These are phyloP conservation scores for Ambrosia hybrid DNA, from an alignment of 140 eudicot genomes.

Conservation along the genomic window DNA sequence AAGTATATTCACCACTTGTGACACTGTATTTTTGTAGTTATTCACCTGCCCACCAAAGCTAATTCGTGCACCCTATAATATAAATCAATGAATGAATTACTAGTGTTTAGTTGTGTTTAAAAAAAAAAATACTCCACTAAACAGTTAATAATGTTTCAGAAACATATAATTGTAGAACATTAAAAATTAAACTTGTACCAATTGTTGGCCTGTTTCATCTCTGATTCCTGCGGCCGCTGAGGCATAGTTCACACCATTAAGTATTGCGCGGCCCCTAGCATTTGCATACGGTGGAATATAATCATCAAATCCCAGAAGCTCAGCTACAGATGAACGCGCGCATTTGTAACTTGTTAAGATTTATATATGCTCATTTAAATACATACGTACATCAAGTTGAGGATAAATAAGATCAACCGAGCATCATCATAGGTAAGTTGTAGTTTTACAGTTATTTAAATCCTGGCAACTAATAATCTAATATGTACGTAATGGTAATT, in stretches of 20 bases:
- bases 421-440: too few species aligned
- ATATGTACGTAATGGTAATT: too few species aligned
- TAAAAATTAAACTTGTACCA: conserved; percentile 41
- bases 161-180: not conserved
- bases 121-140: too few species aligned
- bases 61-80: conserved; percentile 66
- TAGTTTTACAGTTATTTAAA: too few species aligned
- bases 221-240: conserved; percentile 78
- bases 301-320: conserved; percentile 55
- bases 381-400: too few species aligned
- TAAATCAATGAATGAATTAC: not conserved
- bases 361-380: not conserved
- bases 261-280: conserved; percentile 47
- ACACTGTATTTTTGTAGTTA: too few species aligned
- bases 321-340: conserved; percentile 38
- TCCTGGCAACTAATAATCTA: too few species aligned
- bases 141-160: not conserved
- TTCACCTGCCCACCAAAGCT: too few species aligned
- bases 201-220: conserved; percentile 66
- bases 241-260: too few species aligned
- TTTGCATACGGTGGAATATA: conserved; percentile 50
- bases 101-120: not conserved
- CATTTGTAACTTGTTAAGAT: not conserved
- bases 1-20: too few species aligned
- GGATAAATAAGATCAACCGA: too few species aligned